Evolutionary conservation across 2,329 filamentous ascomycete species (phyloP).

Genomic region (Claviceps sp.): DNA sequence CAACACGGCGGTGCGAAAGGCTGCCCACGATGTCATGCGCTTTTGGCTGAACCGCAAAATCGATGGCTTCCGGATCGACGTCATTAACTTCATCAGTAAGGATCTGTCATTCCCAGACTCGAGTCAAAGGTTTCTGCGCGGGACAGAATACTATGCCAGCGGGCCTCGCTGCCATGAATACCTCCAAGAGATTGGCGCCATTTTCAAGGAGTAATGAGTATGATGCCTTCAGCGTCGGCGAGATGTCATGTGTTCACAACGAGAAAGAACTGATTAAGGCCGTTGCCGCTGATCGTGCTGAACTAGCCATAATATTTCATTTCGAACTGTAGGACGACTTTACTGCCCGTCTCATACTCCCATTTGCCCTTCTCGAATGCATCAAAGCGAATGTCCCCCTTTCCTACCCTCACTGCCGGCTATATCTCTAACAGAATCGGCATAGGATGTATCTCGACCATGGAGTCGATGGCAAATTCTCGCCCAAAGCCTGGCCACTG

Average conservation of each 20-base stretch:
- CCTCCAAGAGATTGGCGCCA: conserved; percentile 29
- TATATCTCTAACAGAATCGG: background rate
- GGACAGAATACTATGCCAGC: conserved; percentile 37
- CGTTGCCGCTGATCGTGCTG: conserved; percentile 41
- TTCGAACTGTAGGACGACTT: conserved; percentile 42
- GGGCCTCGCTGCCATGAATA: conserved; percentile 35
- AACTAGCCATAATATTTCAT: conserved; percentile 61
- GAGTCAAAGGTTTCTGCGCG: conserved; percentile 16
- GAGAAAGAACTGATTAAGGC: conserved; percentile 28
- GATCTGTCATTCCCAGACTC: conserved; percentile 41
- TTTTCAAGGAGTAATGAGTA: conserved; percentile 31
- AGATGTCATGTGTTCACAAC: conserved; percentile 34
- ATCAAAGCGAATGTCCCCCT: background rate
- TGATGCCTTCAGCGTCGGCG: conserved; percentile 37
- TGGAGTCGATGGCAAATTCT: conserved; percentile 30
- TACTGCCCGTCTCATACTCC: background rate
- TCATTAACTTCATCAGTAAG: conserved; percentile 56
- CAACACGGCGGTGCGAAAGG: conserved; percentile 47
- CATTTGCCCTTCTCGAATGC: background rate
- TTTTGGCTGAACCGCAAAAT: conserved; percentile 63
- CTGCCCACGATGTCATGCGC: conserved; percentile 54
- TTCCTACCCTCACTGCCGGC: background rate
- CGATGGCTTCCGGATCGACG: conserved; percentile 53
- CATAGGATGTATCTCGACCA: conserved; percentile 35
- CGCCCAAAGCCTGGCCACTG: conserved; percentile 29